phyloP scores from a whole-genome alignment of 768 basidiomycete genomes.

The Boletus rubescentipes region DNA sequence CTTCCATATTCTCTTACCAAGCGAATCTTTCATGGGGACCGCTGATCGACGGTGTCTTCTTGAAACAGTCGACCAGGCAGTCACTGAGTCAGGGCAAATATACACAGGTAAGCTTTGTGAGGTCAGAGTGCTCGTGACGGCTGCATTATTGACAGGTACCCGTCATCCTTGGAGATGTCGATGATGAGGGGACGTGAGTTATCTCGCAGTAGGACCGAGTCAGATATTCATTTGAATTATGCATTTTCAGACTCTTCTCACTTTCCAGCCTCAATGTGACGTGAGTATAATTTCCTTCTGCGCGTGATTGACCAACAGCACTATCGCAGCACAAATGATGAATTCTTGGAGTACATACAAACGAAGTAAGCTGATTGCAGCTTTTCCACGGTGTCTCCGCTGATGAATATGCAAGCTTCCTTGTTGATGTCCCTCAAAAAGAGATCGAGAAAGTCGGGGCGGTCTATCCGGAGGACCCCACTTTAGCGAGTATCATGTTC shows the following conservation, averaged over 20 bases:
- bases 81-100: slow-evolving; percentile 30
- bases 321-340: not conserved
- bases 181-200: slow-evolving; percentile 5
- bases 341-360: slow-evolving; percentile 8
- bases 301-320: not conserved
- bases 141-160: not conserved
- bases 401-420: slow-evolving; percentile 3
- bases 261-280: slow-evolving; percentile 8
- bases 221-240: not conserved
- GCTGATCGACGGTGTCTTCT: slow-evolving; percentile 3
- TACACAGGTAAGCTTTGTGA: slow-evolving; percentile 19
- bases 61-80: not conserved
- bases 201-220: not conserved
- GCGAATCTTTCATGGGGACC: slow-evolving; percentile 13
- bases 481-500: not conserved
- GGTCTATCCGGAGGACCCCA: slow-evolving; percentile 7
- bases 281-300: slow-evolving; percentile 15
- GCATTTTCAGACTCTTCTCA: slow-evolving; percentile 27
- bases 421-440: slow-evolving; percentile 5
- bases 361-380: not conserved
- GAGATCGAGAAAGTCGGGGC: not conserved
- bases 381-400: not conserved
- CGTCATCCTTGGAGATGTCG: not conserved
- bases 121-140: too few relatives aligned
- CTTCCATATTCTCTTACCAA: slow-evolving; percentile 11